Conservation (phyloP, 208 protist genomes). For the Giardia muris region DNA sequence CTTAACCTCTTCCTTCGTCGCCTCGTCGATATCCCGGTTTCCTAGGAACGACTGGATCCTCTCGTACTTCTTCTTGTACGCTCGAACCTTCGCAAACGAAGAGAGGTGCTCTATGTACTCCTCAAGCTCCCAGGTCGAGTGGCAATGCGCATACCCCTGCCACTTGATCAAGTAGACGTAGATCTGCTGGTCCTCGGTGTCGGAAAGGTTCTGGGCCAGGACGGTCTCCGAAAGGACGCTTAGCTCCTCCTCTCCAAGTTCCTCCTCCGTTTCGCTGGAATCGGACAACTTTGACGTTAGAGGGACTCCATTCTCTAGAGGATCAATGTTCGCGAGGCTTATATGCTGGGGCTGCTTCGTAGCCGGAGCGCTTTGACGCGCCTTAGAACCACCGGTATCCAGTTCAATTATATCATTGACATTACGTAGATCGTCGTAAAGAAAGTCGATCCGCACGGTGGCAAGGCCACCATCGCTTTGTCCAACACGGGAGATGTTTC, state of each 20-base stretch:
- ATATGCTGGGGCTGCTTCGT: not conserved
- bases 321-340: not conserved
- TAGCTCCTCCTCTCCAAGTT: not conserved
- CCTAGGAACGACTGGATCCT: not conserved
- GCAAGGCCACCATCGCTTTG: not conserved
- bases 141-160: not conserved
- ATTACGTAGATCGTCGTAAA: not conserved
- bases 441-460: not conserved
- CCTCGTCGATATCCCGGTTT: not conserved
- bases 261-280: not conserved
- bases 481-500: not conserved
- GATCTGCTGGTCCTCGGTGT: not conserved
- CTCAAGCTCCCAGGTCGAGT: conserved; percentile 22
- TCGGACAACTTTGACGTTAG: not conserved
- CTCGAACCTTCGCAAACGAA: not conserved
- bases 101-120: not conserved
- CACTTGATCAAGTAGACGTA: conserved; percentile 26
- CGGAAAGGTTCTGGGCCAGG: not conserved
- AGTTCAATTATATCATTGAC: not conserved
- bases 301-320: not conserved
- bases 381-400: not conserved
- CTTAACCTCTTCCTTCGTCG: not conserved
- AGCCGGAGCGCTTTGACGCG: not conserved
- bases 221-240: not conserved
- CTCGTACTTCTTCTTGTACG: not conserved